A percentile compares a stretch with the other conserved stretches of the same genome.
Evolutionary conservation across 2,329 filamentous ascomycete genomes (phyloP).

Genomic region (Cryphonectria japonica): DNA sequence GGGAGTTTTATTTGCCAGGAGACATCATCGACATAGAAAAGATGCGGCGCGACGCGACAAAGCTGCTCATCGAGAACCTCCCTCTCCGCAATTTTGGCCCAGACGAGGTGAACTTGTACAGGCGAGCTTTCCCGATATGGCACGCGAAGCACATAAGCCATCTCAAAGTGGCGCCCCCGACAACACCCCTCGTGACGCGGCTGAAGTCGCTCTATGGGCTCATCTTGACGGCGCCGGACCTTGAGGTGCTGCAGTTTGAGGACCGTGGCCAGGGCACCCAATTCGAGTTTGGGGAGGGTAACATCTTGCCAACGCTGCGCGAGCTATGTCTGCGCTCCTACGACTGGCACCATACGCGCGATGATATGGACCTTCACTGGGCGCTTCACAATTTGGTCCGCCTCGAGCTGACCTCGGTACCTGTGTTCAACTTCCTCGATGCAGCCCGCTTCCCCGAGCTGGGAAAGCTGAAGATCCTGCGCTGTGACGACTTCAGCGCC

Average conservation of each 20-base stretch:
- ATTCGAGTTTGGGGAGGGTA: slow-evolving; percentile 47
- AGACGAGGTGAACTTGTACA: slow-evolving; percentile 23
- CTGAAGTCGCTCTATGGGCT: slow-evolving; percentile 48
- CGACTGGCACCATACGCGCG: slow-evolving; percentile 50
- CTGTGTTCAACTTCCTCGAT: slow-evolving; percentile 48
- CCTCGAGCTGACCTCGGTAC: slow-evolving; percentile 49
- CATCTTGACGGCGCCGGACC: slow-evolving; percentile 41
- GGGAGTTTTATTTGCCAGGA: slow-evolving; percentile 43
- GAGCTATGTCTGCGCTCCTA: slow-evolving; percentile 51
- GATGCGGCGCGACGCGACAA: slow-evolving; percentile 36
- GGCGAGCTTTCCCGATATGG: no score
- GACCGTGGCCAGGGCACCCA: slow-evolving; percentile 50
- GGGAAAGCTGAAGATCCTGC: slow-evolving; percentile 41
- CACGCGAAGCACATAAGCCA: slow-evolving; percentile 37
- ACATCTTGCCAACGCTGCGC: slow-evolving; percentile 48
- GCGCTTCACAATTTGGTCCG: slow-evolving; percentile 48
- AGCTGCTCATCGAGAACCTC: slow-evolving; percentile 39
- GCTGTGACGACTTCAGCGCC: slow-evolving; percentile 50
- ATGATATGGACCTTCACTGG: slow-evolving; percentile 48
- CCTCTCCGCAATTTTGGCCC: slow-evolving; percentile 42
- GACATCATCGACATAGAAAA: slow-evolving; percentile 42
- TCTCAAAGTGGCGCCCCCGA: slow-evolving; percentile 46
- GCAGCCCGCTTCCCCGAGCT: slow-evolving; percentile 46
- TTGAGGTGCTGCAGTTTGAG: slow-evolving; percentile 47
- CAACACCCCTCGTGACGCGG: slow-evolving; percentile 46